Conservation (phyloP, 2,329 filamentous ascomycete genomes). For the Colletotrichum coccodes region DNA sequence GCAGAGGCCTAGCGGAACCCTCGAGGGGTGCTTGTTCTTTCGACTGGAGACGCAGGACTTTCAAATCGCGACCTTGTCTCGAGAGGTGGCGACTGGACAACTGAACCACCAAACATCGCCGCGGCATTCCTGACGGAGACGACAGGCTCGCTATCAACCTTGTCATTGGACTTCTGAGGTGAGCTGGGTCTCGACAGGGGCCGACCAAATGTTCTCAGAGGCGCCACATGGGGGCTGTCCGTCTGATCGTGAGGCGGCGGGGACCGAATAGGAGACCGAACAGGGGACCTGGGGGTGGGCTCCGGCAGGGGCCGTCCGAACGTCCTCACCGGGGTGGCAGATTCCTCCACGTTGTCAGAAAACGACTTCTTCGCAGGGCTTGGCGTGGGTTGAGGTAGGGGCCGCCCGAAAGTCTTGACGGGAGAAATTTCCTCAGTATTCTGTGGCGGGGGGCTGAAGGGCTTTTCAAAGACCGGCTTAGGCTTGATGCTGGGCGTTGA, state of each 20-base stretch:
- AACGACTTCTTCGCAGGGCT: conserved; percentile 39
- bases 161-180: conserved; percentile 39
- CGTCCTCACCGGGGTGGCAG: conserved; percentile 48
- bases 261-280: conserved; percentile 21
- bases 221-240: conserved; percentile 41
- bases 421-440: conserved; percentile 43
- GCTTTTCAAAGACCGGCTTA: conserved; percentile 30
- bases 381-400: conserved; percentile 40
- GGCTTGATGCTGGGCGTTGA: conserved; percentile 24
- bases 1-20: conserved; percentile 34
- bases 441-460: conserved; percentile 10
- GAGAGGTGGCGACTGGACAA: conserved; percentile 11
- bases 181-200: conserved; percentile 43
- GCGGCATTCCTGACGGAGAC: conserved; percentile 47
- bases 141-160: conserved; percentile 43
- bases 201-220: conserved; percentile 47
- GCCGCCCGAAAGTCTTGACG: conserved; percentile 44
- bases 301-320: conserved; percentile 43
- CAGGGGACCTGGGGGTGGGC: conserved; percentile 20
- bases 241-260: conserved; percentile 16
- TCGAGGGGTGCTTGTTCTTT: conserved; percentile 34
- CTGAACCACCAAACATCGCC: conserved; percentile 44
- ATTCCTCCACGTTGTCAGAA: conserved; percentile 29
- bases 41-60: conserved; percentile 25
- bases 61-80: conserved; percentile 35